A percentile compares a stretch with the other conserved stretches of the same genome.
These are phyloP conservation scores for Sclerotinia spermophila DNA, from an alignment of 2,329 filamentous ascomycete species.

Conservation along the genomic window DNA sequence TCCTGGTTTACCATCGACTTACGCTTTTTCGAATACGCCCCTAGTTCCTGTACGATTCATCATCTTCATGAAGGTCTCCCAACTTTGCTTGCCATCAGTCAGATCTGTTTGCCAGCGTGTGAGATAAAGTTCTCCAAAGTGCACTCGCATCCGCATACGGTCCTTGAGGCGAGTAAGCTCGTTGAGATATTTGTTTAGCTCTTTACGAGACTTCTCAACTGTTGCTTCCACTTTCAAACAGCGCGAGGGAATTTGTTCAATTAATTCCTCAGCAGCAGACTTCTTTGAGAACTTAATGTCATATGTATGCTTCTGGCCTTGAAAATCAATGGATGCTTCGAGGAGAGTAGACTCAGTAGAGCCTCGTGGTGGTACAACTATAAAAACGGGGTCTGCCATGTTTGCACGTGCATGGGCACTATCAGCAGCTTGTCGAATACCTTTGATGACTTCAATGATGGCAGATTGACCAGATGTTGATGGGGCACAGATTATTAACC, in stretches of 20 bases:
- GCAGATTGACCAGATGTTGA: not conserved
- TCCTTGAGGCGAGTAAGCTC: conserved; percentile 28
- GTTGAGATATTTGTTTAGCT: conserved; percentile 23
- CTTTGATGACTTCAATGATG: conserved; percentile 23
- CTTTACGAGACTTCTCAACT: conserved; percentile 19
- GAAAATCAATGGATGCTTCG: not conserved
- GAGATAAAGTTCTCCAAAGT: conserved; percentile 34
- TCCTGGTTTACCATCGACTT: conserved; percentile 19
- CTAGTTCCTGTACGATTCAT: conserved; percentile 27
- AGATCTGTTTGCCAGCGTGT: conserved; percentile 27
- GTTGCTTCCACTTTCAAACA: not conserved
- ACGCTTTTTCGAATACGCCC: conserved; percentile 33
- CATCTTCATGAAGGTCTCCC: conserved; percentile 31
- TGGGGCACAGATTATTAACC: conserved; percentile 21
- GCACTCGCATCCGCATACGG: conserved; percentile 36
- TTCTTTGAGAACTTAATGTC: not conserved
- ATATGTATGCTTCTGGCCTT: conserved; percentile 1
- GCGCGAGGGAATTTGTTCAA: not conserved
- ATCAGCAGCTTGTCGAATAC: conserved; percentile 27
- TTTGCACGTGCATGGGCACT: conserved; percentile 25
- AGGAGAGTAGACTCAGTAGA: conserved; percentile 5
- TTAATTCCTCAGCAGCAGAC: not conserved
- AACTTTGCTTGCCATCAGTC: conserved; percentile 20
- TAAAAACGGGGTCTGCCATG: conserved; percentile 26
- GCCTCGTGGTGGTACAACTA: conserved; percentile 29